Conservation (phyloP, 352 stramenopile species). For the Halophytophthora polymorphica region DNA sequence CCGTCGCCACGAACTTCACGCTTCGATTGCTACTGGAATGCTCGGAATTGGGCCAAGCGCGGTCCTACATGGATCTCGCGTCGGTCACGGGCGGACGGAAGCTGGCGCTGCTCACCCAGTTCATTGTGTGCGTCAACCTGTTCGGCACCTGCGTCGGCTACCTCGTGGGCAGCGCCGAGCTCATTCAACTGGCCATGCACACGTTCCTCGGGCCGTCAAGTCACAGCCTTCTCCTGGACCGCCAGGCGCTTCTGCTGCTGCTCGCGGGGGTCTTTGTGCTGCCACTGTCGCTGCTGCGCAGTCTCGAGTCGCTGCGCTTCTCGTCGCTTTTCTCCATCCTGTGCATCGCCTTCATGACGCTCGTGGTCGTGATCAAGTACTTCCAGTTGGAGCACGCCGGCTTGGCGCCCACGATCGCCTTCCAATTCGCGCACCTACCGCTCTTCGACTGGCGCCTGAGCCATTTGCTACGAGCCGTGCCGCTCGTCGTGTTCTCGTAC, state of each 20-base stretch:
- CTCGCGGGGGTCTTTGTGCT: slow-evolving; percentile 64
- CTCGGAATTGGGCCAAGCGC: slow-evolving; percentile 63
- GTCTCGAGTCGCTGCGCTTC: slow-evolving; percentile 79
- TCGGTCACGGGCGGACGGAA: slow-evolving; percentile 55
- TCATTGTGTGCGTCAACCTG: slow-evolving; percentile 84
- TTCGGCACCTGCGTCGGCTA: slow-evolving; percentile 86
- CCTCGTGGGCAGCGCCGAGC: slow-evolving; percentile 74
- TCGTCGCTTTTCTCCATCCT: slow-evolving; percentile 87
- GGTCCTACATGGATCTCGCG: slow-evolving; percentile 86
- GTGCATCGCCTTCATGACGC: slow-evolving; percentile 86
- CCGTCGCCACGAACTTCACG: slow-evolving; percentile 79
- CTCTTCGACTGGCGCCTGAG: slow-evolving; percentile 68
- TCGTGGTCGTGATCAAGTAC: slow-evolving; percentile 89
- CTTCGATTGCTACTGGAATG: slow-evolving; percentile 76
- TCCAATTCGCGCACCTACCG: slow-evolving; percentile 71
- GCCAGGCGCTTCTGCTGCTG: slow-evolving; percentile 65
- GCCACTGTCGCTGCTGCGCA: slow-evolving; percentile 78
- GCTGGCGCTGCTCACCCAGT: slow-evolving; percentile 70
- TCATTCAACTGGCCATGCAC: slow-evolving; percentile 64
- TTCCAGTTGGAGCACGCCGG: slow-evolving; percentile 83
- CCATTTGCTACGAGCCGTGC: slow-evolving; percentile 65
- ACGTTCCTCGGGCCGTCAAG: slow-evolving; percentile 42
- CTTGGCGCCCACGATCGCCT: slow-evolving; percentile 53
- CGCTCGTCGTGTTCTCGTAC: slow-evolving; percentile 86
- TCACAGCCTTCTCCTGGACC: slow-evolving; percentile 55